phyloP scores from a whole-genome alignment of 2,329 filamentous ascomycete species.

The Bipolaris gigantea region DNA sequence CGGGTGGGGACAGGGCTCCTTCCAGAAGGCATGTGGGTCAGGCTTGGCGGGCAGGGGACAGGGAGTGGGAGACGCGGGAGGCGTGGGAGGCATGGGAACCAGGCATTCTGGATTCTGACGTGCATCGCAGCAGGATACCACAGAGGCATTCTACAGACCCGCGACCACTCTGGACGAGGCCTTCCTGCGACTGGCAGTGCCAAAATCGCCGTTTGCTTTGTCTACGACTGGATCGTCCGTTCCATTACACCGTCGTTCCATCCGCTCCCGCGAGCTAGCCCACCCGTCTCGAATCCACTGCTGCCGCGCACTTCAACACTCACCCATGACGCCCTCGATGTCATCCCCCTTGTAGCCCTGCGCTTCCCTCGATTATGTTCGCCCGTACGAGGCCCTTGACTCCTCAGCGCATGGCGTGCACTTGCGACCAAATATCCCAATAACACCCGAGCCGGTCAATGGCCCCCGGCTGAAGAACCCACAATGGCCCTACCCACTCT shows the following conservation, averaged over 20 bases:
- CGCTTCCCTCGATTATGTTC: constrained; percentile 37
- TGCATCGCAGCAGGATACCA: constrained; percentile 15
- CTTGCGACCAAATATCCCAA: constrained; percentile 18
- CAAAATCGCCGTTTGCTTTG: neutral
- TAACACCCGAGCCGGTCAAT: constrained; percentile 27
- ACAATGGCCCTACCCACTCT: constrained; percentile 51
- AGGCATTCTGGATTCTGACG: constrained; percentile 24
- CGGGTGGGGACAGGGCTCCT: constrained; percentile 7
- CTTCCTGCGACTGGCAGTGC: neutral
- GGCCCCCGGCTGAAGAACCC: constrained; percentile 28
- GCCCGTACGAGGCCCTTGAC: constrained; percentile 19
- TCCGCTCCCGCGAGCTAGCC: constrained; percentile 3
- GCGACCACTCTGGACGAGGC: neutral
- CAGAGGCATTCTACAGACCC: constrained; percentile 5
- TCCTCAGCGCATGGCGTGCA: constrained; percentile 36
- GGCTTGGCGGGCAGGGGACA: constrained; percentile 15
- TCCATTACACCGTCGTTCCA: neutral
- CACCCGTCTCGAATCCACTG: constrained; percentile 15
- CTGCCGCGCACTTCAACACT: constrained; percentile 9
- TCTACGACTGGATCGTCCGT: neutral
- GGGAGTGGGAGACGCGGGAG: constrained; percentile 3
- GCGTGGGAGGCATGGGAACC: constrained; percentile 16
- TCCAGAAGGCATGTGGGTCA: constrained; percentile 9
- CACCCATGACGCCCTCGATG: constrained; percentile 20
- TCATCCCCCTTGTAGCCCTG: constrained; percentile 18